Evolutionary conservation across 2,329 filamentous ascomycete species (phyloP), one percentile per base, ranked within the genome.

Genomic region (Escovopsis sp.): DNA sequence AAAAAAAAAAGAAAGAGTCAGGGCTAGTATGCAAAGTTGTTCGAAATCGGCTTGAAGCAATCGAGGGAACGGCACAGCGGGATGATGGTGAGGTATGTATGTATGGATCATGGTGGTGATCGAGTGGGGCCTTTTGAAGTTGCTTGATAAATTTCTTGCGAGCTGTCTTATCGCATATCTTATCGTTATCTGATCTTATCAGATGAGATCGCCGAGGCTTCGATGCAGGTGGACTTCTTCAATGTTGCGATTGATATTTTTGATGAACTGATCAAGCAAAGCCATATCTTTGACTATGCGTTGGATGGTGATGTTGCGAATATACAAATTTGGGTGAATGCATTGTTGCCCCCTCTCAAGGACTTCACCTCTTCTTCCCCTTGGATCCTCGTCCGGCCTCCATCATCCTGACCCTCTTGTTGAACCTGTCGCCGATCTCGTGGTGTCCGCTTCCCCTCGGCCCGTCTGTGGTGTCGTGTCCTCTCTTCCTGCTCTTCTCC

Each of bases 401-500:
- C 51, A 72, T 45, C 26, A 67, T 57, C 66, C 77, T 82, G 53
- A 78, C 67, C 59, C 73, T 75, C 66, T 85, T 85, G 54, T 77
- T 77, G 57, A 83, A 87, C 36, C 73, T 70, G 45, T 87, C 82
- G 23, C 88, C 88, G 55, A 87, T 77, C 45, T 76, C 73, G 7
- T 69, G 64, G 39, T 57, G 61, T 32, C 72, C 81, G 57, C 75
- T 80, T 26, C 73, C 75, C 45, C 81, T 73, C 6, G 76, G 78
- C 0, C 83, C 79, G 60, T 93, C 87, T 18, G 59, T 57, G 0
- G 71, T 73, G 26, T 88, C 82, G 19, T 74, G 68, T 26, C 73
- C 73, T 51, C 88, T 74, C 72, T 95, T 95, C 48, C 88, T 73
- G 59, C 87, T 93, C 70, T 82, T 88, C 56, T 94, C 88, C 50